Percentiles rank a stretch among this genome's conserved stretches.
These are phyloP conservation scores for Lentinula raphanica DNA, from an alignment of 768 basidiomycete genomes.

Conservation along the genomic window DNA sequence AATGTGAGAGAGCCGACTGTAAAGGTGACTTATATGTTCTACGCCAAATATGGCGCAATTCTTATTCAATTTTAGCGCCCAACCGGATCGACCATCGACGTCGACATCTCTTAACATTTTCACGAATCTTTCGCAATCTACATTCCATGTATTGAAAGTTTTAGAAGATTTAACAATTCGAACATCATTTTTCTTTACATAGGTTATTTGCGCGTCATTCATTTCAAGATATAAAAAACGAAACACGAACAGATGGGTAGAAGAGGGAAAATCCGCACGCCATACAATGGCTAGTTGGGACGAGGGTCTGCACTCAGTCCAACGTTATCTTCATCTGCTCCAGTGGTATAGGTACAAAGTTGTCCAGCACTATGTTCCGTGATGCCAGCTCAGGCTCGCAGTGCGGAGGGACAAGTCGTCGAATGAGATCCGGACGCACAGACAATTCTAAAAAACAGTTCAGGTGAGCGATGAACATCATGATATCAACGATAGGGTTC, in stretches of 20 bases:
- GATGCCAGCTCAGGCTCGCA: constrained; percentile 85
- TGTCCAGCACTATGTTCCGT: constrained; percentile 81
- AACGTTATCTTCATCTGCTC: constrained; percentile 92
- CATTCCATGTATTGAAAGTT: not conserved
- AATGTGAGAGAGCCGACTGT: not conserved
- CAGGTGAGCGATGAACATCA: not conserved
- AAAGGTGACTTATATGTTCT: constrained; percentile 17
- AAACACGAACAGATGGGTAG: not conserved
- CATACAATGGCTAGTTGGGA: constrained; percentile 1
- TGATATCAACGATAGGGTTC: constrained; percentile 19
- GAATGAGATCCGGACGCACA: constrained; percentile 90
- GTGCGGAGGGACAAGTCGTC: constrained; percentile 84
- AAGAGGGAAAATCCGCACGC: not conserved
- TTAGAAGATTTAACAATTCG: not conserved
- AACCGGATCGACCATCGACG: not conserved
- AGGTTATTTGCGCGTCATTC: constrained; percentile 33
- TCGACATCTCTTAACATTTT: not conserved
- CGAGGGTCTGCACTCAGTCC: constrained; percentile 50
- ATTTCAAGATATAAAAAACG: constrained; percentile 19
- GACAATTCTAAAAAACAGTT: constrained; percentile 71
- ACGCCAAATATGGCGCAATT: constrained; percentile 43
- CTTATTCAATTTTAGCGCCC: not conserved
- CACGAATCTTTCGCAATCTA: constrained; percentile 4
- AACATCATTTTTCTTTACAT: constrained; percentile 14
- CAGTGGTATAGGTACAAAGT: constrained; percentile 95